phyloP scores from a whole-genome alignment of 2,329 filamentous ascomycete species.

The Aspergillus proliferans region DNA sequence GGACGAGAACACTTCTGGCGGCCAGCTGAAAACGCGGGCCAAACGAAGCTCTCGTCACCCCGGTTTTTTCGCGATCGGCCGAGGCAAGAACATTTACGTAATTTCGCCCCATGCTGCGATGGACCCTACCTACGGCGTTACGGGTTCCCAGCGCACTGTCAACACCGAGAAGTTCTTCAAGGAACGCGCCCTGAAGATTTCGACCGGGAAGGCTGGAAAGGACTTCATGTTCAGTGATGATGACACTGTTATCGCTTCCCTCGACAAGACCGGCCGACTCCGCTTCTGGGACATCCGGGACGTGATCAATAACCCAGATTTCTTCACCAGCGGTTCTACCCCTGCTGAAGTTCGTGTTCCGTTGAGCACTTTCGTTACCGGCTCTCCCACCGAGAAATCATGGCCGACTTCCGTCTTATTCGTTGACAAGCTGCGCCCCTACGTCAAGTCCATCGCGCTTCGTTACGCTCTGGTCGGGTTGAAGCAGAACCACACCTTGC shows the following conservation, averaged over 20 bases:
- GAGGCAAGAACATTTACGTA: conserved; percentile 93
- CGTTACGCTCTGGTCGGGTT: conserved; percentile 95
- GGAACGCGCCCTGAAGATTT: conserved; percentile 85
- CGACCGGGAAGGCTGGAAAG: conserved; percentile 95
- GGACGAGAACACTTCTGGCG: conserved; percentile 85
- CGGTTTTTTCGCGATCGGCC: conserved; percentile 89
- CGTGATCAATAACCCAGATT: conserved; percentile 51
- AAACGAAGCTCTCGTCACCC: conserved; percentile 83
- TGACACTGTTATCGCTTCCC: conserved; percentile 85
- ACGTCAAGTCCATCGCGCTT: conserved; percentile 79
- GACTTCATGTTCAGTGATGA: conserved; percentile 98
- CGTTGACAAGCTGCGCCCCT: conserved; percentile 91
- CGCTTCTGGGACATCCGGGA: conserved; percentile 97
- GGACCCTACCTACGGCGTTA: conserved; percentile 43
- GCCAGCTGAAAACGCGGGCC: conserved; percentile 90
- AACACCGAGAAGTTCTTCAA: conserved; percentile 82
- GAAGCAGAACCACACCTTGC: conserved; percentile 98
- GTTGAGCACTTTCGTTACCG: conserved; percentile 78
- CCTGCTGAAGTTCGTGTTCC: conserved; percentile 77
- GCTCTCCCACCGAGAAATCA: conserved; percentile 81
- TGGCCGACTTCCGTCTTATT: conserved; percentile 95
- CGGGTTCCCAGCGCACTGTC: conserved; percentile 54
- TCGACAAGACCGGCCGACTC: conserved; percentile 93
- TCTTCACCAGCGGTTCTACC: conserved; percentile 35
- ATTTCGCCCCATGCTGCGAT: conserved; percentile 59